These are phyloP conservation scores for Sporothrix variecibatus DNA, from an alignment of 2,329 filamentous ascomycete genomes.

Conservation along the genomic window DNA sequence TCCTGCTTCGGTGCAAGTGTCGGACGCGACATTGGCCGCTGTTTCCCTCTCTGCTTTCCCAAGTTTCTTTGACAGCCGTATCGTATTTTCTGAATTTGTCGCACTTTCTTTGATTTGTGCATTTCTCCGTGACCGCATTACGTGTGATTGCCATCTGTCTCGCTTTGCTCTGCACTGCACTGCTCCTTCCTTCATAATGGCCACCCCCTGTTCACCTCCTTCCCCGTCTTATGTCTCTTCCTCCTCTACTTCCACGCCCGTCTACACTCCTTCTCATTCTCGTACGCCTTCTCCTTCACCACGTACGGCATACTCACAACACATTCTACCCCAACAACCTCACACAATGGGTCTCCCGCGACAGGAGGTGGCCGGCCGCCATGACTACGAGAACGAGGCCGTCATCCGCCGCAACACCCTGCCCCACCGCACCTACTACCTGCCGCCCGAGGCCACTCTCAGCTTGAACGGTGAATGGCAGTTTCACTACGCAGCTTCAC, in stretches of 20 bases:
- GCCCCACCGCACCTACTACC: conserved; percentile 58
- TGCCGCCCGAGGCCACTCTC: conserved; percentile 52
- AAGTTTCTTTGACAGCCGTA: not conserved
- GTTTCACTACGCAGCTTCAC: conserved; percentile 53
- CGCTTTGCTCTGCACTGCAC: not conserved
- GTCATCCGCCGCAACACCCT: conserved; percentile 63
- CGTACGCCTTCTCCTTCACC: not conserved
- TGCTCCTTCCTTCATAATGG: not conserved
- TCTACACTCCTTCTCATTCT: not conserved
- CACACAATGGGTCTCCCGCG: conserved; percentile 16
- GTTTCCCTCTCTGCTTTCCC: not conserved
- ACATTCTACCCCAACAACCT: not conserved
- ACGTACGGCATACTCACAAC: not conserved
- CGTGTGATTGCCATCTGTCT: not conserved
- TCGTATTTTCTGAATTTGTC: not conserved
- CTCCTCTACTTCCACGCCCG: not conserved
- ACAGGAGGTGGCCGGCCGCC: conserved; percentile 33
- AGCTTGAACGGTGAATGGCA: conserved; percentile 60
- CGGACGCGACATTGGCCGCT: not conserved
- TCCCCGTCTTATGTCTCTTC: not conserved
- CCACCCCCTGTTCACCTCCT: not conserved
- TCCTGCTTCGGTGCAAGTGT: conserved; percentile 4
- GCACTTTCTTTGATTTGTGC: not conserved
- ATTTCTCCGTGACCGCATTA: not conserved
- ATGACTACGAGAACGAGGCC: conserved; percentile 63